Percentiles rank a stretch among this genome's conserved stretches.
Evolutionary conservation across 2,329 filamentous ascomycete genomes (phyloP).

Genomic region (Exophiala viscosa): DNA sequence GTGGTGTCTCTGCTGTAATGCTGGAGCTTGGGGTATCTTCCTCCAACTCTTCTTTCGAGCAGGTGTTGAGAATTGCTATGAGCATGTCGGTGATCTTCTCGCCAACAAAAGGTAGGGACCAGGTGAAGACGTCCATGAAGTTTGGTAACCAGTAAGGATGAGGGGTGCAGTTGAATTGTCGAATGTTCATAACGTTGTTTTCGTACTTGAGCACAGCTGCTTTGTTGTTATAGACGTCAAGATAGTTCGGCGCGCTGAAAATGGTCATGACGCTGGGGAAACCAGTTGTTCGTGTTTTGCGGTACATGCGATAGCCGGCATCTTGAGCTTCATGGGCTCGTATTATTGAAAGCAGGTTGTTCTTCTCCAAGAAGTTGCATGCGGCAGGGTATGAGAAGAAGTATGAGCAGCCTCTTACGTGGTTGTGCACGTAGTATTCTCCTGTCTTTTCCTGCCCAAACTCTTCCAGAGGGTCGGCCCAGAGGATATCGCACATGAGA

Average conservation of each 20-base stretch:
- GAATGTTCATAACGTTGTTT: conserved; percentile 99
- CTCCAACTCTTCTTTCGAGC: conserved; percentile 97
- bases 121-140: conserved; percentile 99
- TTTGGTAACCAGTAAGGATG: conserved; percentile 99
- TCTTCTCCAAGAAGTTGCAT: conserved; percentile 97
- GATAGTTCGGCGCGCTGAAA: conserved; percentile 97
- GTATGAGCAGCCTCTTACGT: conserved; percentile 96
- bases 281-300: conserved; percentile 94
- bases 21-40: conserved; percentile 74
- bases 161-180: conserved; percentile 98
- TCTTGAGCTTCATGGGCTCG: conserved; percentile 98
- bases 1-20: conserved; percentile 69
- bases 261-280: conserved; percentile 99
- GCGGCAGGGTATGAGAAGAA: conserved; percentile 98
- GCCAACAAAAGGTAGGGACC: conserved; percentile 96
- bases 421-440: conserved; percentile 97
- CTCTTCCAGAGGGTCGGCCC: conserved; percentile 96
- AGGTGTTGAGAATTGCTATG: conserved; percentile 95
- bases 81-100: conserved; percentile 99
- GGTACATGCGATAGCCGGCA: conserved; percentile 97
- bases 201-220: conserved; percentile 98
- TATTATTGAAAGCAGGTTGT: conserved; percentile 95
- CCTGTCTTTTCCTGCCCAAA: conserved; percentile 98
- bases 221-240: conserved; percentile 99
- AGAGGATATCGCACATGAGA: conserved; percentile 98